Base-by-base conservation (phyloP, 306 rosid species). In the Ziziphus jujuba region DNA sequence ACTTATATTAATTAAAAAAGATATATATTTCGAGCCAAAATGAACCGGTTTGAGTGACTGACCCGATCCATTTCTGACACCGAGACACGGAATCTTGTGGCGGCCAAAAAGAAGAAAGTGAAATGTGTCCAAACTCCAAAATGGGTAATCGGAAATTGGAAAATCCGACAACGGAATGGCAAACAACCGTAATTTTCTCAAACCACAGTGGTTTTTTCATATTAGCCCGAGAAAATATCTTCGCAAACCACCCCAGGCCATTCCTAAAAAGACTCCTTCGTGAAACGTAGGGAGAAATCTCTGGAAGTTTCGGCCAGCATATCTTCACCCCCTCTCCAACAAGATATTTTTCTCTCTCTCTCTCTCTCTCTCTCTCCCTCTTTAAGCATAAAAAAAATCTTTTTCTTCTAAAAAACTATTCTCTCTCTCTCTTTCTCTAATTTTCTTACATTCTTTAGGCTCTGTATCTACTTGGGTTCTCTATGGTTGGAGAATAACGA, bases 291-390 rank as follows among this genome's bases (percentile, higher is more conserved):
- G 55, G 10, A 1, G 52, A 65, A 64, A 28, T 70, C 58, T 89
- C 92, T 85, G 17, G 95, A 89, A 87, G 49, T 4, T 92, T 92
- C 96, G 77, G 56, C 11, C 61, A 0, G 0, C 0, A 43, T 58
- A 53, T 78, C 73, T 44, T 38, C 21, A 7, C 11, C 65, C 3
- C 35, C 1, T 20, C 24, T 47, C 15, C 7, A 34, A 5, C 23
- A 21, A 90, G 87, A 87, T 91, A 85, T 87, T 85, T 87, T 72
- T 7, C 1, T 40, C 12, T 81, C 85, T 77, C 81, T 72, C 85
- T 76, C 79, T 36, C 53, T 7, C 16, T 5, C 6, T 12, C 9
- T 0, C 40, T 61, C 38, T n/a, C n/a, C n/a, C n/a, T n/a, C n/a
- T n/a, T n/a, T n/a, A n/a, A n/a, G n/a, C n/a, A n/a, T n/a, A n/a